Percentiles rank a stretch among this genome's conserved stretches.
Conservation (phyloP, 106 monocot species). For the Hemerocallis citrina region DNA sequence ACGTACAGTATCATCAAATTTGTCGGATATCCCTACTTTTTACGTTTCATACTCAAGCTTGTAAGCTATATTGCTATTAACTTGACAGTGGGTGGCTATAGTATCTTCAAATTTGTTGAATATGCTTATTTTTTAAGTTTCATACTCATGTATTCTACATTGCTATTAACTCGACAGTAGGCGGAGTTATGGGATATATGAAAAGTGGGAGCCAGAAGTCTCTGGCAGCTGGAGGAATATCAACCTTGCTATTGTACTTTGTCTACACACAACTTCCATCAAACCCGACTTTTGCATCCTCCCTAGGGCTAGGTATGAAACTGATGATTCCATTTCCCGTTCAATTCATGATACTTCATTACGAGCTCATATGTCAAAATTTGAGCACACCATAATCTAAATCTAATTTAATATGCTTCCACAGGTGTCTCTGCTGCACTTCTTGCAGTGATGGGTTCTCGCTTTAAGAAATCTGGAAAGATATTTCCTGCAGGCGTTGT, state of each 20-base stretch:
- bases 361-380: too few species aligned
- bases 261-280: slow-evolving; percentile 83
- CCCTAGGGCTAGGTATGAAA: slow-evolving; percentile 66
- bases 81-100: too few species aligned
- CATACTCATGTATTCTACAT: not conserved
- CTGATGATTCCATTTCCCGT: not conserved
- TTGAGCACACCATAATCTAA: too few species aligned
- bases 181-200: slow-evolving; percentile 83
- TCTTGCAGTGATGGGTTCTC: slow-evolving; percentile 85
- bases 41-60: too few species aligned
- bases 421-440: slow-evolving; percentile 83
- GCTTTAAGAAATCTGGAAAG: slow-evolving; percentile 87
- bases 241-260: slow-evolving; percentile 58
- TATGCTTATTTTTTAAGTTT: not conserved
- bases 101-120: too few species aligned
- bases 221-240: slow-evolving; percentile 60
- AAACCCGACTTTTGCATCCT: slow-evolving; percentile 75
- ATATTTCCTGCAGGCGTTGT: slow-evolving; percentile 89
- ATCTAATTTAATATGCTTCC: not conserved
- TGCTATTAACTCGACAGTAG: slow-evolving; percentile 31
- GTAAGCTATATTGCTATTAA: too few species aligned
- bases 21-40: too few species aligned
- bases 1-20: too few species aligned
- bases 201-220: slow-evolving; percentile 94
- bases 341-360: not conserved